Conservation (phyloP, 805 yeast genomes). For the Wickerhamomyces chaumierensis region DNA sequence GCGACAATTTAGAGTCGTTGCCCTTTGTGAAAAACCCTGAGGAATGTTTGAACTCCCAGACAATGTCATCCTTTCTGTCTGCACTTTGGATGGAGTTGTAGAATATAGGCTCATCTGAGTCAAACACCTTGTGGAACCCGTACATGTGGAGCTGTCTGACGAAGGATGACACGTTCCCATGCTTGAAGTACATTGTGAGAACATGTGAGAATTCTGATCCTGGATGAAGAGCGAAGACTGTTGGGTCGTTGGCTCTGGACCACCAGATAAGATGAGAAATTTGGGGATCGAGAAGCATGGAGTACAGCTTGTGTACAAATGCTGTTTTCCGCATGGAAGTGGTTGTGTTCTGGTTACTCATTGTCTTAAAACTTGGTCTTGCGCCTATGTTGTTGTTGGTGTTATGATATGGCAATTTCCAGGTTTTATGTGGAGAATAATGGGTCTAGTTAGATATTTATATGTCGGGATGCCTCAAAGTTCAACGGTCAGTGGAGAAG, state of each 20-base stretch:
- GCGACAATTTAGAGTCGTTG: slow-evolving; percentile 47
- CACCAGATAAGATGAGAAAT: slow-evolving; percentile 53
- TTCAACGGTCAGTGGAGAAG: too few relatives aligned
- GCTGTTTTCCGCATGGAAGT: slow-evolving; percentile 24
- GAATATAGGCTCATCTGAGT: slow-evolving; percentile 7
- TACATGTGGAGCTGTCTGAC: slow-evolving; percentile 94
- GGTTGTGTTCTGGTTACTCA: background rate
- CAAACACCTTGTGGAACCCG: slow-evolving; percentile 74
- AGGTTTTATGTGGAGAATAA: too few relatives aligned
- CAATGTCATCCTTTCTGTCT: slow-evolving; percentile 13
- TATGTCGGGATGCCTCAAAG: too few relatives aligned
- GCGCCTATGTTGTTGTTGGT: too few relatives aligned
- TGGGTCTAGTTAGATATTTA: too few relatives aligned
- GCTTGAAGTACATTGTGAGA: slow-evolving; percentile 74
- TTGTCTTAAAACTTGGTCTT: too few relatives aligned
- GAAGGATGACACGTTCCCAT: slow-evolving; percentile 86
- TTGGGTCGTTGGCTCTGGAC: slow-evolving; percentile 32
- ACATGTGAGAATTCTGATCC: slow-evolving; percentile 51
- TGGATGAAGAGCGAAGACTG: slow-evolving; percentile 55
- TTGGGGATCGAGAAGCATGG: slow-evolving; percentile 47
- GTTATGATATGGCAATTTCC: too few relatives aligned
- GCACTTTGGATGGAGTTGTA: background rate
- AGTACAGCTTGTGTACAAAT: slow-evolving; percentile 52
- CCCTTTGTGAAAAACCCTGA: slow-evolving; percentile 65
- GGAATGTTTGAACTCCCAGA: slow-evolving; percentile 79